phyloP scores from a whole-genome alignment of 495 filamentous ascomycete genomes.

The Daldinia bambusicola region DNA sequence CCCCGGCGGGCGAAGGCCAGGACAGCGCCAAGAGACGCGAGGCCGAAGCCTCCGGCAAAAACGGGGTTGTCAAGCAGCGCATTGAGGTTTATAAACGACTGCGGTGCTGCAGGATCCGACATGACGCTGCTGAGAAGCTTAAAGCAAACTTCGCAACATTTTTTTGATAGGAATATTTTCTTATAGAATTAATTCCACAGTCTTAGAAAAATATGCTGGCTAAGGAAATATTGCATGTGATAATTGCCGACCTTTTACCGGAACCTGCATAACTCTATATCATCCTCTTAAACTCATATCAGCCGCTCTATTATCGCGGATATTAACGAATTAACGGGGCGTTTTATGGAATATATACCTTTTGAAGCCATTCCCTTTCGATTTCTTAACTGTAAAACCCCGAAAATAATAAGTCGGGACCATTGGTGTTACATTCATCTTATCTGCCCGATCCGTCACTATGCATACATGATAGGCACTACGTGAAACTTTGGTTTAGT shows the following conservation, averaged over 20 bases:
- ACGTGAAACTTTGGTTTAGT: background rate
- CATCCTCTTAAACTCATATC: background rate
- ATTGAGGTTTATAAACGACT: constrained; percentile 57
- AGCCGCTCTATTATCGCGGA: too few species aligned
- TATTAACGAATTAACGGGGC: background rate
- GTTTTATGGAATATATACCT: background rate
- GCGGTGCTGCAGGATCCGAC: constrained; percentile 41
- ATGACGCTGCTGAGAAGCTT: constrained; percentile 39
- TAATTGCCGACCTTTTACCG: constrained; percentile 9
- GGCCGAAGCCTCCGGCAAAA: constrained; percentile 76
- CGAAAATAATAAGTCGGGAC: too few species aligned
- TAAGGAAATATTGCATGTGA: constrained; percentile 5
- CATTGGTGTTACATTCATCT: background rate
- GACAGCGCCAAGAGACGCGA: constrained; percentile 84
- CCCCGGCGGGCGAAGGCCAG: constrained; percentile 79
- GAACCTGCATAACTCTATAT: background rate
- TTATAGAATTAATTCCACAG: background rate
- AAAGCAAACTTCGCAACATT: constrained; percentile 17
- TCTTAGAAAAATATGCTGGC: constrained; percentile 14
- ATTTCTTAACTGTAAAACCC: background rate
- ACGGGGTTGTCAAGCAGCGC: constrained; percentile 65
- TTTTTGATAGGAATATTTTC: constrained; percentile 2
- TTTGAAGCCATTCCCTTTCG: background rate
- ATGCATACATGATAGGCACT: background rate
- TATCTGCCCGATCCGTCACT: constrained; percentile 3